These are phyloP conservation scores for Saprolegnia diclina DNA, from an alignment of 352 stramenopile species.

Conservation along the genomic window DNA sequence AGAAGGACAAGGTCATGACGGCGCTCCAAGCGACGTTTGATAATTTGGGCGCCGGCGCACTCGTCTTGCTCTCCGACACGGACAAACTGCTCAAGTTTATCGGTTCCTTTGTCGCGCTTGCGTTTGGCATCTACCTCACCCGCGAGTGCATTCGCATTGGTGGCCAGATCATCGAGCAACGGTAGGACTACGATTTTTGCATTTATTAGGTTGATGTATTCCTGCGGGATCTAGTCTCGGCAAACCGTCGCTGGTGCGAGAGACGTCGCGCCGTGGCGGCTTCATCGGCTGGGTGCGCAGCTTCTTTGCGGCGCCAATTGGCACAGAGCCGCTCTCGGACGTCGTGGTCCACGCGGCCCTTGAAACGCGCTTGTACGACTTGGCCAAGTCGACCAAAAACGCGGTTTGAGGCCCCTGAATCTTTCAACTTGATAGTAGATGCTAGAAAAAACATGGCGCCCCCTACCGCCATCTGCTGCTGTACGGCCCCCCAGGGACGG, in stretches of 20 bases:
- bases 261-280: conserved; percentile 52
- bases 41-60: conserved; percentile 52
- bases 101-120: conserved; percentile 45
- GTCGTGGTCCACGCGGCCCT: conserved; percentile 49
- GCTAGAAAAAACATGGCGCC: conserved; percentile 38
- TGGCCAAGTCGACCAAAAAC: conserved; percentile 56
- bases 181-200: conserved; percentile 13
- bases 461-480: conserved; percentile 80
- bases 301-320: conserved; percentile 25
- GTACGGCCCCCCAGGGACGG: conserved; percentile 75
- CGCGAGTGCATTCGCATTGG: conserved; percentile 51
- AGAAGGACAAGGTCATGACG: conserved; percentile 58
- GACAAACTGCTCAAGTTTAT: conserved; percentile 57
- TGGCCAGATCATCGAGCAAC: conserved; percentile 56
- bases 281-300: conserved; percentile 39
- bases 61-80: conserved; percentile 50
- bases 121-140: conserved; percentile 54
- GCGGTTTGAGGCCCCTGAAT: conserved; percentile 15
- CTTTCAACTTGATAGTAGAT: background rate
- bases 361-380: conserved; percentile 57
- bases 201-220: too few species aligned
- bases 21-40: conserved; percentile 62
- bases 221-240: conserved; percentile 31
- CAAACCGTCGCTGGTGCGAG: conserved; percentile 63
- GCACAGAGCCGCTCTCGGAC: conserved; percentile 42